Conservation (phyloP, 2,329 filamentous ascomycete species). For the Fusarium sp. region DNA sequence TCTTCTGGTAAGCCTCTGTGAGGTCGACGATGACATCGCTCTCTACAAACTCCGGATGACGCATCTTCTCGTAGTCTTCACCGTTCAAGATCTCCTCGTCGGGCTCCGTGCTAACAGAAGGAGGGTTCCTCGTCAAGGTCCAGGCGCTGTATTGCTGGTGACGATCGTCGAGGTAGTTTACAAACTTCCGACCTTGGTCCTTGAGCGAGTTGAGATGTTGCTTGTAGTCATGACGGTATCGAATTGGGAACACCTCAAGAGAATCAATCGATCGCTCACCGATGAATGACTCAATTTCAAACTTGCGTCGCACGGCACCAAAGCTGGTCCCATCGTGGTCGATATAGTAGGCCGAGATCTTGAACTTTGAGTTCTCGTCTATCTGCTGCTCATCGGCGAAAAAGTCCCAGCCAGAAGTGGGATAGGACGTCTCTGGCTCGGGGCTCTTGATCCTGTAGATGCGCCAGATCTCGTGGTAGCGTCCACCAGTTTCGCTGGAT, state of each 20-base stretch:
- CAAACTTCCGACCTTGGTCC: conserved; percentile 50
- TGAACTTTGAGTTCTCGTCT: conserved; percentile 48
- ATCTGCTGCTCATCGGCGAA: conserved; percentile 49
- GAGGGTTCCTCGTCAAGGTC: conserved; percentile 55
- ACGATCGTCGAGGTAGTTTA: conserved; percentile 49
- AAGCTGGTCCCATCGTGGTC: conserved; percentile 55
- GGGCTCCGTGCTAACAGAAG: conserved; percentile 40
- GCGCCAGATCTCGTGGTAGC: conserved; percentile 55
- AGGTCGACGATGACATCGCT: conserved; percentile 58
- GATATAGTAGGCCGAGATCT: conserved; percentile 55
- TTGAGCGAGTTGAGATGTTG: conserved; percentile 50
- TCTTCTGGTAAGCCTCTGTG: conserved; percentile 54
- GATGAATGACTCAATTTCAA: conserved; percentile 51
- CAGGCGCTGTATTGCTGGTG: conserved; percentile 57
- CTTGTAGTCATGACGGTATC: conserved; percentile 51
- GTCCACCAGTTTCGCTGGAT: conserved; percentile 48
- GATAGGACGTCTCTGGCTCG: conserved; percentile 46
- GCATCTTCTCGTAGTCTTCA: conserved; percentile 49
- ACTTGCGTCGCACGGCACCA: conserved; percentile 53
- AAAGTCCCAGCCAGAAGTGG: conserved; percentile 51
- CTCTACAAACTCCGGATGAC: conserved; percentile 55
- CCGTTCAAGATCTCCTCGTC: conserved; percentile 50
- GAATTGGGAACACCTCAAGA: conserved; percentile 54
- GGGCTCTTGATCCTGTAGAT: conserved; percentile 51
- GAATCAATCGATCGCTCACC: conserved; percentile 54